A percentile compares a stretch with the other conserved stretches of the same genome.
Conservation (phyloP, 148 eudicot genomes). For the Bassia scoparia region DNA sequence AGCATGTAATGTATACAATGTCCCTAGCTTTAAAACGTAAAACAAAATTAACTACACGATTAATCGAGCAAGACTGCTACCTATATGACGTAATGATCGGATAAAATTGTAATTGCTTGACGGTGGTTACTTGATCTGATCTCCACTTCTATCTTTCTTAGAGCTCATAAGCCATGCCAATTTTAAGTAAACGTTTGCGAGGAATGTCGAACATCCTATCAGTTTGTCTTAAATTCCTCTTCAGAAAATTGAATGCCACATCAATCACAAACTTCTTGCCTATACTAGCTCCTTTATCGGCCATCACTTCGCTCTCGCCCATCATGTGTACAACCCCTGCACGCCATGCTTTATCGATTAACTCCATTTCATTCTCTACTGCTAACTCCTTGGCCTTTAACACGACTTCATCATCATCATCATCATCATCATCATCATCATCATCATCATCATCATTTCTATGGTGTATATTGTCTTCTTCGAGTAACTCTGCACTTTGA, state of each 20-base stretch:
- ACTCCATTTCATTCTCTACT: constrained; percentile 24
- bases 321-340: constrained; percentile 40
- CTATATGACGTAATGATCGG: too few relatives aligned
- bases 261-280: not conserved
- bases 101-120: too few relatives aligned
- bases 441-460: not conserved
- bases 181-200: not conserved
- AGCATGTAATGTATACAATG: too few relatives aligned
- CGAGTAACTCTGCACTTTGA: not conserved
- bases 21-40: too few relatives aligned
- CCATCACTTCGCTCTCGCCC: constrained; percentile 18
- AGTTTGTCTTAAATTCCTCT: not conserved
- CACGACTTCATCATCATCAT: not conserved
- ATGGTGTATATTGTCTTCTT: not conserved
- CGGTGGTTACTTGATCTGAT: too few relatives aligned
- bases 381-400: not conserved
- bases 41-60: too few relatives aligned
- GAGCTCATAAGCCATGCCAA: not conserved
- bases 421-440: not conserved
- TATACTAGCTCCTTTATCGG: not conserved
- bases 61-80: too few relatives aligned
- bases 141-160: not conserved
- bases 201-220: not conserved
- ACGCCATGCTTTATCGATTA: constrained; percentile 30
- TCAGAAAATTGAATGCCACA: not conserved